These are phyloP conservation scores for Abrus precatorius DNA, from an alignment of 306 rosid species.

Conservation along the genomic window DNA sequence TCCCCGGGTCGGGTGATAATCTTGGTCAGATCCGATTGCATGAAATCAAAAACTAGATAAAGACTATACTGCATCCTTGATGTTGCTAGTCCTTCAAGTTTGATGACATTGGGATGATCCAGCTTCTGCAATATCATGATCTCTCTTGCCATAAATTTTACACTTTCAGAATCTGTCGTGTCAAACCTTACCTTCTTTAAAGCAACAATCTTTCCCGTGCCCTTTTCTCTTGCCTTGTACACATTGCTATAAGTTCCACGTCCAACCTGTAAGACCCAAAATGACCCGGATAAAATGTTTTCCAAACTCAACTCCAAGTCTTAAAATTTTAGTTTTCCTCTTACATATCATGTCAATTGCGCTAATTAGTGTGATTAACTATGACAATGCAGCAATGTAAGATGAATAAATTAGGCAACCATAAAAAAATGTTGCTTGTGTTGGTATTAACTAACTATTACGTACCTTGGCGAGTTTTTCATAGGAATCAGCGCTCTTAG, in stretches of 20 bases:
- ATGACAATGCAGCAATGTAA: background rate
- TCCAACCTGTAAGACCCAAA: slow-evolving; percentile 59
- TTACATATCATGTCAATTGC: background rate
- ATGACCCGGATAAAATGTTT: background rate
- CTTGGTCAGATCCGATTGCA: slow-evolving; percentile 63
- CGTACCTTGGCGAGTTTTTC: slow-evolving; percentile 74
- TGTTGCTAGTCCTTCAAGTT: slow-evolving; percentile 76
- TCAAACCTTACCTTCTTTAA: slow-evolving; percentile 81
- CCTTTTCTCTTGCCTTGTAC: slow-evolving; percentile 75
- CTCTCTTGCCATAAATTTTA: slow-evolving; percentile 85
- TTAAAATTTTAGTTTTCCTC: no score
- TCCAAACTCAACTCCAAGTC: no score
- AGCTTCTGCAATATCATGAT: slow-evolving; percentile 62
- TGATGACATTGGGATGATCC: slow-evolving; percentile 78
- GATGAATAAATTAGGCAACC: background rate
- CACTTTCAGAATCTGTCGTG: slow-evolving; percentile 73
- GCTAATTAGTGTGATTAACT: background rate
- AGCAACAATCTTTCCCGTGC: slow-evolving; percentile 68
- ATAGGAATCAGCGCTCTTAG: slow-evolving; percentile 72
- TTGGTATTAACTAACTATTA: no score
- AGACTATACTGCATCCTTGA: slow-evolving; percentile 83
- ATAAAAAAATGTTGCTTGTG: background rate
- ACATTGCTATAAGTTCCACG: slow-evolving; percentile 84
- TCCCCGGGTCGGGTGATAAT: slow-evolving; percentile 60
- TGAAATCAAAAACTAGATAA: slow-evolving; percentile 67